Evolutionary conservation across 1,284 basidiomycete genomes (phyloP).

Genomic region (Schizopora paradoxa): DNA sequence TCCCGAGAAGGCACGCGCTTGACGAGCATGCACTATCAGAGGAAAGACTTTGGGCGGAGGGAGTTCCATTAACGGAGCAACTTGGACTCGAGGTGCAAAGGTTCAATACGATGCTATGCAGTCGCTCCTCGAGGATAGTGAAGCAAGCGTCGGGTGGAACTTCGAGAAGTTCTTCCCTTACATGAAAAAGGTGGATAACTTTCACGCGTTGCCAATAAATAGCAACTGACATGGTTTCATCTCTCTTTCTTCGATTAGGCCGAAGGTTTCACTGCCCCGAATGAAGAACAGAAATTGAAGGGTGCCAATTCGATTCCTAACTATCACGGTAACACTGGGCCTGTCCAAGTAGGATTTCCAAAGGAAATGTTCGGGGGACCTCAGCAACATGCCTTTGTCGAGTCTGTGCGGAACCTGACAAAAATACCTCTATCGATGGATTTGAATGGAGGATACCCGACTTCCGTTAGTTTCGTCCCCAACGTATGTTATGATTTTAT

Average conservation of each 20-base stretch:
- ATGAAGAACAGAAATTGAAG: conserved; percentile 40
- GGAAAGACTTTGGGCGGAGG: conserved; percentile 32
- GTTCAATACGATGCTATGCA: conserved; percentile 32
- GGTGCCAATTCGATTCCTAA: conserved; percentile 41
- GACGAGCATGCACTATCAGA: conserved; percentile 27
- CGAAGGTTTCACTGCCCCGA: conserved; percentile 51
- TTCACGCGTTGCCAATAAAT: neutral
- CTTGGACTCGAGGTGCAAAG: conserved; percentile 29
- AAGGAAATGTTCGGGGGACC: conserved; percentile 52
- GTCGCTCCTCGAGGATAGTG: conserved; percentile 23
- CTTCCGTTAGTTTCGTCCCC: conserved; percentile 51
- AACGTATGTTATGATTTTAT: no score
- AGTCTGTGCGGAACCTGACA: conserved; percentile 42
- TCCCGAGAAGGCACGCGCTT: conserved; percentile 25
- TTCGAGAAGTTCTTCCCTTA: conserved; percentile 30
- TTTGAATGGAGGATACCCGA: conserved; percentile 50
- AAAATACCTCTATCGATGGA: conserved; percentile 44
- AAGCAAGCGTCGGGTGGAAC: conserved; percentile 24
- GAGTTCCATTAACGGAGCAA: conserved; percentile 32
- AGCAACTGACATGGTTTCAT: neutral
- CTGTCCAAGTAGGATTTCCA: conserved; percentile 47
- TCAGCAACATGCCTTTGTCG: conserved; percentile 45
- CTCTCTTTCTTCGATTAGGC: conserved; percentile 30
- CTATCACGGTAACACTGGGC: conserved; percentile 51
- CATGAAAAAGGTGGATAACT: conserved; percentile 40